Conservation (phyloP, 169 alveolate species). For the Perkinsus olseni region DNA sequence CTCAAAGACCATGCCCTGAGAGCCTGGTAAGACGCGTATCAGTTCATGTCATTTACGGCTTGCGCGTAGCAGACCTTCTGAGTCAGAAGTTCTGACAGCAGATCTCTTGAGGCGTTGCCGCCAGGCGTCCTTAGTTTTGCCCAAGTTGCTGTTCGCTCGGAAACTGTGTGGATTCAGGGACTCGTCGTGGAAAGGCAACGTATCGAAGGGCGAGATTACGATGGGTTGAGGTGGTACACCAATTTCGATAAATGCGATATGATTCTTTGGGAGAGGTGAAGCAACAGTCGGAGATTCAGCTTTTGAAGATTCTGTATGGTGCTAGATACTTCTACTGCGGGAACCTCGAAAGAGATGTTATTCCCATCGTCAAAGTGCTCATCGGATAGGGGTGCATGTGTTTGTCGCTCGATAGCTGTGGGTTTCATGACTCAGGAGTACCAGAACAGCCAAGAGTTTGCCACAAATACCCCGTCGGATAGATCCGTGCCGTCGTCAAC, state of each 20-base stretch:
- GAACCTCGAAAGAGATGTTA: background rate
- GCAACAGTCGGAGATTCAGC: background rate
- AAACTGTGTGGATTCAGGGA: no score
- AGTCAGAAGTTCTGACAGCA: no score
- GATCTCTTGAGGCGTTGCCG: no score
- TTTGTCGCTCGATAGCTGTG: background rate
- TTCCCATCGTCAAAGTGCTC: background rate
- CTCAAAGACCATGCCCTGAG: slow-evolving; percentile 6
- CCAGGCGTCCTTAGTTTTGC: no score
- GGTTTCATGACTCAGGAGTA: background rate
- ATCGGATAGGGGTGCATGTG: no score
- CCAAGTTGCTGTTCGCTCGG: no score
- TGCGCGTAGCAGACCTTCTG: no score
- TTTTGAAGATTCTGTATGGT: background rate
- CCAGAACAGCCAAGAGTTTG: background rate
- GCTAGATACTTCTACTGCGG: background rate
- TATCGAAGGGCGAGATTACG: background rate
- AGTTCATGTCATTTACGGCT: no score
- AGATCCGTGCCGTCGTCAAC: background rate
- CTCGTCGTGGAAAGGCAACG: slow-evolving; percentile 1
- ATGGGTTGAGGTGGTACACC: background rate
- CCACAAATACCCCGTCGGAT: background rate
- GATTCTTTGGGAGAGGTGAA: slow-evolving; percentile 2
- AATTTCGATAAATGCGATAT: background rate
- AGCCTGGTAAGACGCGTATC: no score